Percentiles rank a stretch among this genome's conserved stretches.
Conservation (phyloP, 345 rosid species). For the Dimocarpus longan region DNA sequence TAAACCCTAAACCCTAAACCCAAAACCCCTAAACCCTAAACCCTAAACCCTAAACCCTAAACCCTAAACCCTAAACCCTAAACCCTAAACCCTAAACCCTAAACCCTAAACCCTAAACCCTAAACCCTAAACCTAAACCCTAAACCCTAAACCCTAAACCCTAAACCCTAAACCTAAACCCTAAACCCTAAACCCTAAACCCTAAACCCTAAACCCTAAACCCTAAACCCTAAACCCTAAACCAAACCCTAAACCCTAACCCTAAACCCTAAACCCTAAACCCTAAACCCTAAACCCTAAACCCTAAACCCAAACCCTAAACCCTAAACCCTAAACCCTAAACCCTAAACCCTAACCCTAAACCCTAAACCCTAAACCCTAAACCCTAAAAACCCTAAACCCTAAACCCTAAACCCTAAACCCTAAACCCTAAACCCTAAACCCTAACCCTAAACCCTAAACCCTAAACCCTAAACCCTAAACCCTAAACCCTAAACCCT, state of each 20-base stretch:
- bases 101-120: conserved; percentile 2
- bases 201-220: background rate
- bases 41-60: conserved; percentile 4
- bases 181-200: background rate
- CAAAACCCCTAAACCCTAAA: background rate
- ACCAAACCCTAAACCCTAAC: too few relatives aligned
- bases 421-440: conserved; percentile 19
- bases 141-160: background rate
- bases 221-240: conserved; percentile 8
- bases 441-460: conserved; percentile 19
- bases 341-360: conserved; percentile 20
- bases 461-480: conserved; percentile 16
- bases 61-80: conserved; percentile 6
- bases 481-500: conserved; percentile 18
- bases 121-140: conserved; percentile 8
- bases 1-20: conserved; percentile 2
- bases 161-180: conserved; percentile 2
- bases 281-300: conserved; percentile 19
- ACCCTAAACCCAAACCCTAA: conserved; percentile 21
- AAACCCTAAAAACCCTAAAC: conserved; percentile 15
- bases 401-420: conserved; percentile 10
- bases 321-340: conserved; percentile 21
- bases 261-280: conserved; percentile 14
- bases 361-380: conserved; percentile 19
- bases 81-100: background rate